phyloP scores from a whole-genome alignment of 768 basidiomycete species.

The Lanmaoa pseudosensibilis region DNA sequence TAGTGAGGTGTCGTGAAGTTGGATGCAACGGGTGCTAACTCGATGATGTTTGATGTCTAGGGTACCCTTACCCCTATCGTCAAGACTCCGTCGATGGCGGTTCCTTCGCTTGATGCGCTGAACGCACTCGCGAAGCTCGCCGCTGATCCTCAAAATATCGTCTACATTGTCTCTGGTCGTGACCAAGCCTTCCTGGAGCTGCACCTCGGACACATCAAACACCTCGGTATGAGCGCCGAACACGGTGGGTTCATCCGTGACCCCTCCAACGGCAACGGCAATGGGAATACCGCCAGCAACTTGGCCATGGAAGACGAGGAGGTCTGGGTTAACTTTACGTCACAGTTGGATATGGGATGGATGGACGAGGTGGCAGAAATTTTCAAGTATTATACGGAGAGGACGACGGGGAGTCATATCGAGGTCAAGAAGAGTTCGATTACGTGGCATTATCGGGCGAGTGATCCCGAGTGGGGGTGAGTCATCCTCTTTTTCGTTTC shows the following conservation, averaged over 20 bases:
- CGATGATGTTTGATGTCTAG: constrained; percentile 36
- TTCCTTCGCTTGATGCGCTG: constrained; percentile 74
- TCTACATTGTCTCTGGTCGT: constrained; percentile 97
- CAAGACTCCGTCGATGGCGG: constrained; percentile 85
- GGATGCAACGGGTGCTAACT: not conserved
- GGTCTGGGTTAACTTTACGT: constrained; percentile 86
- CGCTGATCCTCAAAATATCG: constrained; percentile 82
- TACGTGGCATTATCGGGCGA: constrained; percentile 95
- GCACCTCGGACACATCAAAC: constrained; percentile 81
- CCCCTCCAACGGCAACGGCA: constrained; percentile 47
- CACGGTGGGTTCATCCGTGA: constrained; percentile 91
- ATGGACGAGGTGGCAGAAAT: constrained; percentile 94
- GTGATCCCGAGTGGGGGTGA: constrained; percentile 95
- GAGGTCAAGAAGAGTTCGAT: constrained; percentile 97
- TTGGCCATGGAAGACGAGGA: constrained; percentile 22
- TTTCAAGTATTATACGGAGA: constrained; percentile 94
- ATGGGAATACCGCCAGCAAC: not conserved
- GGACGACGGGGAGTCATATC: constrained; percentile 94
- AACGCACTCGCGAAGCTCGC: constrained; percentile 70
- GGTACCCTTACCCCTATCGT: constrained; percentile 98
- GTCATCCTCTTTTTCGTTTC: constrained; percentile 29
- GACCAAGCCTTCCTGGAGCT: constrained; percentile 90
- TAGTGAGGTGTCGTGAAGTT: not conserved
- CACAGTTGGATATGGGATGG: constrained; percentile 94
- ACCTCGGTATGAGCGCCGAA: constrained; percentile 91